A percentile compares a stretch with the other conserved stretches of the same genome.
These are phyloP conservation scores for Nicotiana otophora DNA, from an alignment of 257 asterid genomes.

Conservation along the genomic window DNA sequence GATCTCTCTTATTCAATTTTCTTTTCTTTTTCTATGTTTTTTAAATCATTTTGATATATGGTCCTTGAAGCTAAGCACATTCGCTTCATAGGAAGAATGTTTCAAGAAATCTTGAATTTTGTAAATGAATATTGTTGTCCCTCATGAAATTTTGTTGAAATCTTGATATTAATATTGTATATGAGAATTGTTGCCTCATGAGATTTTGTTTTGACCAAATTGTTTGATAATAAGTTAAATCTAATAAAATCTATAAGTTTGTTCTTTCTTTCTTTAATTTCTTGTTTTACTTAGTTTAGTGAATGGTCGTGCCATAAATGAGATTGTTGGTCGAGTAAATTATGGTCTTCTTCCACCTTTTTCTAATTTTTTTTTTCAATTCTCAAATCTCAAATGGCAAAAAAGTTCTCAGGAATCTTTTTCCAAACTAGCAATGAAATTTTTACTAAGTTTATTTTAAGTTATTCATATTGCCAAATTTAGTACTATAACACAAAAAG, in stretches of 20 bases:
- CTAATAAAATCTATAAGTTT: background rate
- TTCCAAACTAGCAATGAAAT: background rate
- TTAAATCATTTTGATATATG: background rate
- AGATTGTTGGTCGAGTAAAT: background rate
- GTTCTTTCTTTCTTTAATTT: too few species aligned
- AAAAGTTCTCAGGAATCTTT: background rate
- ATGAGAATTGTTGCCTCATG: constrained; percentile 1
- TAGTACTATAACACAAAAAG: background rate
- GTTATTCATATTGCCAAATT: background rate
- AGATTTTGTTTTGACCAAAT: background rate
- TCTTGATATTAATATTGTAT: constrained; percentile 2
- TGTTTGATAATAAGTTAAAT: background rate
- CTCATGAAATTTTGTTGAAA: background rate
- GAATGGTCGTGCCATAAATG: too few species aligned
- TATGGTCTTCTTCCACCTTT: background rate
- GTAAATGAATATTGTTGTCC: constrained; percentile 1
- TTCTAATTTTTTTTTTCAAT: background rate
- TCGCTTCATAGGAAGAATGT: background rate
- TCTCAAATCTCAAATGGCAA: background rate
- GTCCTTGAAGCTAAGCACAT: background rate
- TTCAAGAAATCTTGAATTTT: constrained; percentile 14
- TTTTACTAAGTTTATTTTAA: background rate
- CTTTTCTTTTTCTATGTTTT: background rate
- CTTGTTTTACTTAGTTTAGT: background rate
- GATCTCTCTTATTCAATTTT: constrained; percentile 27